Base-by-base conservation (phyloP, 2,329 filamentous ascomycete species). In the Ampelomyces quisqualis region DNA sequence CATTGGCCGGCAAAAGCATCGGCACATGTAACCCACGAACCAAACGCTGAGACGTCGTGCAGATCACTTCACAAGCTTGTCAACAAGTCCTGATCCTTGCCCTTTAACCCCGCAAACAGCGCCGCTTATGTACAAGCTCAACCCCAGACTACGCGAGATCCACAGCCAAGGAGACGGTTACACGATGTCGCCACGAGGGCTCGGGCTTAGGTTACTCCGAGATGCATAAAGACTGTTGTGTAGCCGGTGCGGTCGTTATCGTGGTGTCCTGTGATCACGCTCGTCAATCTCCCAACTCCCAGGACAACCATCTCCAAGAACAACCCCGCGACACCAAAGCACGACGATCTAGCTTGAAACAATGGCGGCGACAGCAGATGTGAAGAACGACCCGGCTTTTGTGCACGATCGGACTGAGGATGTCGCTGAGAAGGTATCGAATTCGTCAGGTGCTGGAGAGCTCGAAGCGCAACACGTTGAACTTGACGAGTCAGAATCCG, bases 401-500 rank as follows among this genome's bases (percentile, higher is more conserved):
- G 21, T 17, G 1, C 47, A 51, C 17, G 47, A 52, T 14, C 51
- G 49, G 41, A 51, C 52, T 22, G 61, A 64, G 30, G 40, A 61
- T 40, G 15, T 65, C 2, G 49, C 34, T 2, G 60, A 65, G 36
- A 64, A 64, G 45, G 45, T 31, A 2, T 49, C 45, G 5, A 57
- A 41, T 3, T 60, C 58, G 0, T 57, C n/a, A n/a, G n/a, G n/a
- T n/a, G n/a, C 58, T 5, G 55, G 24, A 10, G 55, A 60, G 42
- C 27, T 63, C 6, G 63, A 63, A 34, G 53, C 59, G 2, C 56
- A 61, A 17, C 31, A 40, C 24, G 28, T 58, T 9, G 55, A 60
- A 28, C 38, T 55, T 11, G 49, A 58, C 22, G 62, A 64, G 19
- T 49, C 45, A 13, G 62, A 66, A 31, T 57, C 55, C 2, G 51